Base-by-base conservation (phyloP, 305 asterid genomes). In the Fraxinus greggii region DNA sequence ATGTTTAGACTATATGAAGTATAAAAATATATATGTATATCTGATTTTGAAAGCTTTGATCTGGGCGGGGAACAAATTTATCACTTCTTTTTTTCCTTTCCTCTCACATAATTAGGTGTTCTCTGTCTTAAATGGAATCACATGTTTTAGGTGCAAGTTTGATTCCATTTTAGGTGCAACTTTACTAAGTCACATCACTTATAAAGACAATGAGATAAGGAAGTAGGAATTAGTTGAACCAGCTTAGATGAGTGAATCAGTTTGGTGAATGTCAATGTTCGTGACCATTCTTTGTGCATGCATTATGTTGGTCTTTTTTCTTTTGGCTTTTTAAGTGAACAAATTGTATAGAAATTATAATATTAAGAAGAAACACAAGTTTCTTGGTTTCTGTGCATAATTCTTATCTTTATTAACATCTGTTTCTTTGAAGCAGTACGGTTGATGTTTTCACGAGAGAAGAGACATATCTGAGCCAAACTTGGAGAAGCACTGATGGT, bases 401-500 rank as follows among this genome's bases (percentile, higher is more conserved):
- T 78, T 75, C 17, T 77, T 12, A 67, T 28, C 26, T 78, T 59
- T 56, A 70, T 72, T 32, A 59, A 31, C 69, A 35, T 33, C 67
- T 72, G 80, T 77, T 28, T 59, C 33, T 48, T 78, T 21, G 86
- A 84, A 67, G 38, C 92, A 94, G 97, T 59, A 78, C 10, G 21
- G 3, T 29, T 6, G 32, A 83, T 81, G 42, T 83, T 72, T 74
- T 82, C 74, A 78, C 78, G 69, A 88, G 87, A 80, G 95, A 89
- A 84, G 98, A 87, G 81, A 67, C 80, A 51, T 72, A 85, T 79
- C 78, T 78, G 75, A 86, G 89, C 84, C 88, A 17, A 87, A 86
- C 81, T 74, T 87, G 29, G 77, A 82, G 89, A 81, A 86, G 82
- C 89, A 76, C 81, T 36, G 93, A 88, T 56, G 86, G 88, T 85